Percentiles rank a stretch among this genome's conserved stretches.
These are phyloP conservation scores for Beta lomatogona DNA, from an alignment of 179 eudicot genomes.

Conservation along the genomic window DNA sequence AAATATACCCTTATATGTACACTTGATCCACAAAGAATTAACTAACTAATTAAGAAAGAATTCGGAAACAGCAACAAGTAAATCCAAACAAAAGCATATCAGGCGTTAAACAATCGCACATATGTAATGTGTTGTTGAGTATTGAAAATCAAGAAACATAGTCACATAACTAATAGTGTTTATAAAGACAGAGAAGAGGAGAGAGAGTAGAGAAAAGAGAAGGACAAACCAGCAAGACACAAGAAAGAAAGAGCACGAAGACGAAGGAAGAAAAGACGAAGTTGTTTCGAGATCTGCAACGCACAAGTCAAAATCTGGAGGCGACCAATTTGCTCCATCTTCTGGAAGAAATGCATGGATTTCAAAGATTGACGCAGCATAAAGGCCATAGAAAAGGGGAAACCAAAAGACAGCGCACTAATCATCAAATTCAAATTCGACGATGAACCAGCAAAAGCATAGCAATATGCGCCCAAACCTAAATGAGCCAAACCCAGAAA, in stretches of 20 bases:
- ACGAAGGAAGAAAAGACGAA: conserved; percentile 32
- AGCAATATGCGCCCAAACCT: conserved; percentile 54
- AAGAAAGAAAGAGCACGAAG: conserved; percentile 24
- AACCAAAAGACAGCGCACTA: conserved; percentile 58
- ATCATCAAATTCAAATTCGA: conserved; percentile 43
- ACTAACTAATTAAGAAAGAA: too few species aligned
- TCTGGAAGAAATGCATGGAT: conserved; percentile 70
- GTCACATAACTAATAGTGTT: too few species aligned
- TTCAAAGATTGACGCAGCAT: conserved; percentile 63
- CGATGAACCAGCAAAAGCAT: not conserved
- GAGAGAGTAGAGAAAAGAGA: conserved; percentile 20
- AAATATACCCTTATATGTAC: too few species aligned
- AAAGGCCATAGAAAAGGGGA: conserved; percentile 73
- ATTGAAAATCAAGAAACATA: too few species aligned
- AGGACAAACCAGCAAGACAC: conserved; percentile 35
- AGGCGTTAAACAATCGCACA: too few species aligned
- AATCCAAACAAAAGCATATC: too few species aligned
- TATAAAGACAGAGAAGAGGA: not conserved
- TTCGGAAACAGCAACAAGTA: too few species aligned
- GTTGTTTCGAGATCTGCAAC: conserved; percentile 38
- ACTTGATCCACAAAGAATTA: too few species aligned
- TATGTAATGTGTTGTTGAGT: too few species aligned
- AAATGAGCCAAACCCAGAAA: conserved; percentile 59
- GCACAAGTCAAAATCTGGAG: conserved; percentile 36
- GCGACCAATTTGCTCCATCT: conserved; percentile 67